Evolutionary conservation across 371 early-diverging fungal species (phyloP), one percentile per base, ranked within the genome.

Genomic region (Mortierella sp.): DNA sequence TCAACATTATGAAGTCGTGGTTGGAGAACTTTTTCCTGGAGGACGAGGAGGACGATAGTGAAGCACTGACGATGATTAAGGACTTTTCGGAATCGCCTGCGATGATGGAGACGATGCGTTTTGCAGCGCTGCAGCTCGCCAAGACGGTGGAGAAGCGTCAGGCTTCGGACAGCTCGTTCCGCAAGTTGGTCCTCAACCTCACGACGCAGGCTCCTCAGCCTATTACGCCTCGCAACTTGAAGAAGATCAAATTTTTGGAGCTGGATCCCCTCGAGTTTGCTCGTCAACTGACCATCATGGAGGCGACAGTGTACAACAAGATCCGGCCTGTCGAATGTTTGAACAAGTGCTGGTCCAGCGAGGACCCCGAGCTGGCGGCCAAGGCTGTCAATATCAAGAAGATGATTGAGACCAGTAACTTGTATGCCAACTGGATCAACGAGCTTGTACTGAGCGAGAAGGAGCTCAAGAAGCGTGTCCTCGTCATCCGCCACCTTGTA

Each of bases 201-300:
- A 90, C 91, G 0, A 88, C 88, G 0, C 90, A 90, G 45, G 92
- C 95, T 73, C 95, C 91, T 73, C 90, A 88, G 44, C 93, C 96
- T 1, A 94, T 96, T 44, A 84, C 95, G 31, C 97, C 96, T 5
- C 93, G 92, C 78, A 92, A 91, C 74, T 79, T 95, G 75, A 91
- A 91, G 54, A 91, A 90, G 72, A 84, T 96, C 78, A 93, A 92
- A 74, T 90, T 99, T 38, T 79, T 94, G 70, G 98, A 99, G 60
- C 87, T 98, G 11, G 97, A 98, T 83, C 96, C 99, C 3, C 84
- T 97, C 26, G 99, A 99, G 88, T 77, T 99, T 44, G 98, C 98
- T 1, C 92, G 99, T 14, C 99, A 99, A 88, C 86, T 99, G 75
- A 98, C 97, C 2, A 89, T 99, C 58, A 94, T 98, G 79, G 97